phyloP scores from a whole-genome alignment of 192 early-diverging fungal genomes.

The Coemansia sp. region DNA sequence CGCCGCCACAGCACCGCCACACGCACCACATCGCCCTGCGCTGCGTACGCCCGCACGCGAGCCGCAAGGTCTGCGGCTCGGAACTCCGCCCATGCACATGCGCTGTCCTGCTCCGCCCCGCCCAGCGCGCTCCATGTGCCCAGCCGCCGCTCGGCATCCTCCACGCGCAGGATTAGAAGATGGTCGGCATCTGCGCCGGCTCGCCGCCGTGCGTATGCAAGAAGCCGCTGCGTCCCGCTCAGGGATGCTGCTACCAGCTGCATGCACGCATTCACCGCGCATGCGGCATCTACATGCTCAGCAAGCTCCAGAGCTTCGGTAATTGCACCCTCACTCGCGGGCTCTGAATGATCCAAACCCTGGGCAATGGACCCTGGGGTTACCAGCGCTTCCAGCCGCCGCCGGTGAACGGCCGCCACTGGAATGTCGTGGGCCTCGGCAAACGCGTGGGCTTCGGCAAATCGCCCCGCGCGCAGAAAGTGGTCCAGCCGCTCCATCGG shows the following conservation, averaged over 20 bases:
- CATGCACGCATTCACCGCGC: slow-evolving; percentile 17
- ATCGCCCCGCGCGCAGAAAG: slow-evolving; percentile 26
- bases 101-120: slow-evolving; percentile 17
- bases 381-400: slow-evolving; percentile 18
- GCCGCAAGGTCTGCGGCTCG: slow-evolving; percentile 45
- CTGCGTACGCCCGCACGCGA: slow-evolving; percentile 35
- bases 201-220: slow-evolving; percentile 18
- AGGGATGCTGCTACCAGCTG: slow-evolving; percentile 9
- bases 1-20: slow-evolving; percentile 56
- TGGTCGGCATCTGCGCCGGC: not conserved
- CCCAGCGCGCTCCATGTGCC: slow-evolving; percentile 44
- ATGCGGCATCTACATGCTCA: slow-evolving; percentile 9
- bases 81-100: slow-evolving; percentile 53
- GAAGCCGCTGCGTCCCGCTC: slow-evolving; percentile 13
- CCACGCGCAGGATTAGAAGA: not conserved
- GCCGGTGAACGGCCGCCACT: slow-evolving; percentile 18
- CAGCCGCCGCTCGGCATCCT: slow-evolving; percentile 25
- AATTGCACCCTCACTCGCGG: not conserved
- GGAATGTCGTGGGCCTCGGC: slow-evolving; percentile 29
- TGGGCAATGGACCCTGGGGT: not conserved
- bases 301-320: slow-evolving; percentile 12
- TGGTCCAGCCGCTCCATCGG: slow-evolving; percentile 42
- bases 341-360: too few species aligned
- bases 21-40: slow-evolving; percentile 45
- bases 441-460: slow-evolving; percentile 33